Evolutionary conservation across 306 rosid genomes (phyloP).

Genomic region (Prunus davidiana): DNA sequence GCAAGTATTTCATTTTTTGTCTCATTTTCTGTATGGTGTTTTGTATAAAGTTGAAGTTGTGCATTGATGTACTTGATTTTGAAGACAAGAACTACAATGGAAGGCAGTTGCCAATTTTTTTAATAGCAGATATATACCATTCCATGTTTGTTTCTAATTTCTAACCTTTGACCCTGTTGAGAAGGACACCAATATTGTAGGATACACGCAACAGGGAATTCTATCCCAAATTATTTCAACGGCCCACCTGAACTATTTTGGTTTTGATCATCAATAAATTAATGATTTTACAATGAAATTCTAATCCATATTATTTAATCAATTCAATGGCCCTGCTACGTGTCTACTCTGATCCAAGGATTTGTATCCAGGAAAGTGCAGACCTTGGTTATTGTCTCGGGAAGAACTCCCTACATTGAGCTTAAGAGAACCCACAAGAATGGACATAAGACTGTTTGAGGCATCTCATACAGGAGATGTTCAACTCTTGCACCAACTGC

Average conservation of each 20-base stretch:
- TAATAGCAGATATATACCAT: not conserved
- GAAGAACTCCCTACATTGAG: not conserved
- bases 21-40: conserved; percentile 7
- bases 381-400: not conserved
- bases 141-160: not conserved
- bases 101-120: not conserved
- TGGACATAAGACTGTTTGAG: conserved; percentile 12
- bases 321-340: not conserved
- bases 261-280: too few relatives aligned
- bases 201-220: not conserved
- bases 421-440: not conserved
- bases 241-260: not conserved
- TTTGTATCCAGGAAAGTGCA: too few relatives aligned
- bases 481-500: conserved; percentile 10
- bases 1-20: not conserved
- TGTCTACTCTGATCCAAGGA: not conserved
- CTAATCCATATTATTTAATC: too few relatives aligned
- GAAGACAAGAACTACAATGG: not conserved
- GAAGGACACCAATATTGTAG: too few relatives aligned
- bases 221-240: not conserved
- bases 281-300: too few relatives aligned
- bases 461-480: conserved; percentile 12
- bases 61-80: conserved; percentile 4
- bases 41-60: conserved; percentile 14
- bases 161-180: not conserved